These are phyloP conservation scores for Lentinula lateritia DNA, from an alignment of 768 basidiomycete genomes.

Conservation along the genomic window DNA sequence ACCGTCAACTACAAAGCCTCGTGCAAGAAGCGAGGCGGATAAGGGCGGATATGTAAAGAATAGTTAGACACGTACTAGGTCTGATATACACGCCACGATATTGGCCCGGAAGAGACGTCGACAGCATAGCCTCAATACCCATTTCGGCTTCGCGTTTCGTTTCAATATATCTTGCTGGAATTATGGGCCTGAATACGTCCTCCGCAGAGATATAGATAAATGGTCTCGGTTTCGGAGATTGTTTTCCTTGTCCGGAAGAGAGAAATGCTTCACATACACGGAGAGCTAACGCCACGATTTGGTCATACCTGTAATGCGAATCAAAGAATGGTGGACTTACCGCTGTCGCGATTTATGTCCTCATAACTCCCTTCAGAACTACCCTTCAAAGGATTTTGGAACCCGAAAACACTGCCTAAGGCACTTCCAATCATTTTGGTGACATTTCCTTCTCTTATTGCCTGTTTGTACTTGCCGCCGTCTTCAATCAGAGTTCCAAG, in stretches of 20 bases:
- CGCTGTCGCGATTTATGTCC: conserved; percentile 81
- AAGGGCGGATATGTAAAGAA: conserved; percentile 1
- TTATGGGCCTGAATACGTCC: conserved; percentile 83
- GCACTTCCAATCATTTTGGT: conserved; percentile 45
- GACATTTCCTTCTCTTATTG: conserved; percentile 55
- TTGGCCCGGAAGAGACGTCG: conserved; percentile 19
- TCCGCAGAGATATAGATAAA: conserved; percentile 97
- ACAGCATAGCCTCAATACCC: conserved; percentile 52
- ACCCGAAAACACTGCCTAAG: conserved; percentile 27
- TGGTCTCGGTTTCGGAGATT: conserved; percentile 38
- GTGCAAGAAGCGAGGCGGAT: not conserved
- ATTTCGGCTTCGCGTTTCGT: conserved; percentile 92
- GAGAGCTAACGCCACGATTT: conserved; percentile 38
- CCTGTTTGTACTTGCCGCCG: conserved; percentile 71
- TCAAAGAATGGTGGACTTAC: conserved; percentile 38
- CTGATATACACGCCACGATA: conserved; percentile 79
- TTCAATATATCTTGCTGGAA: conserved; percentile 82
- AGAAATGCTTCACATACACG: conserved; percentile 76
- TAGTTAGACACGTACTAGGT: conserved; percentile 60
- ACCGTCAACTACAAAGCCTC: not conserved
- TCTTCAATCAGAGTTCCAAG: conserved; percentile 84
- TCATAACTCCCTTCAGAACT: conserved; percentile 54
- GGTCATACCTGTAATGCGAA: conserved; percentile 1
- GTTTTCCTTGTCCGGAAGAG: conserved; percentile 29
- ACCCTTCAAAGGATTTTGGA: conserved; percentile 56